Percentiles rank a stretch among this genome's conserved stretches.
Conservation (phyloP, 2,329 filamentous ascomycete species). For the Cordyceps cicadae region DNA sequence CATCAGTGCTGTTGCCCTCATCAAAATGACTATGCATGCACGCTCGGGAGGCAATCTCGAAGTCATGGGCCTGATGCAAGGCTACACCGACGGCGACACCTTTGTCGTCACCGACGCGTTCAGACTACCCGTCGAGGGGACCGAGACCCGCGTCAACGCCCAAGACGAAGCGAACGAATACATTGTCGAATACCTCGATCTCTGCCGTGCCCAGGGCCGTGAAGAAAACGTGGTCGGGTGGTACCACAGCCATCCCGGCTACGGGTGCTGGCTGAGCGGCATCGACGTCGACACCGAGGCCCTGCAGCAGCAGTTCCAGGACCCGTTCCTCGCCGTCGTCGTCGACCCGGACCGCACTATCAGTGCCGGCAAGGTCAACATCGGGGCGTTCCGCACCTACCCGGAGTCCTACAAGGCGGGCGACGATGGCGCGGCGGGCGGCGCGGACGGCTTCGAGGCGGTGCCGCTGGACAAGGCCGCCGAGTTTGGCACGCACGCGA, state of each 20-base stretch:
- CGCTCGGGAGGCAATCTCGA: constrained; percentile 88
- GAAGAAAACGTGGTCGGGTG: constrained; percentile 92
- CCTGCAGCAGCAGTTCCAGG: constrained; percentile 75
- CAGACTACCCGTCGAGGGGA: constrained; percentile 88
- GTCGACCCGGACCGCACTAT: constrained; percentile 95
- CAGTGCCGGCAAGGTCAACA: constrained; percentile 89
- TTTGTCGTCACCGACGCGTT: constrained; percentile 94
- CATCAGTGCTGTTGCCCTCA: constrained; percentile 84
- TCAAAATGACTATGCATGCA: constrained; percentile 99
- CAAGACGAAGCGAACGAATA: constrained; percentile 96
- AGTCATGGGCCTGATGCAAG: constrained; percentile 97
- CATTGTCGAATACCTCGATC: constrained; percentile 75
- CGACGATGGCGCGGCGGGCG: constrained; percentile 27
- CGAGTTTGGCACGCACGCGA: constrained; percentile 89
- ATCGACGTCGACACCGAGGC: constrained; percentile 89
- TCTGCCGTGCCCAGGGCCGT: constrained; percentile 66
- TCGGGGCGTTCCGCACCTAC: constrained; percentile 91
- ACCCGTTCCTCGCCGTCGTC: constrained; percentile 91
- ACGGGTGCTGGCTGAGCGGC: constrained; percentile 94
- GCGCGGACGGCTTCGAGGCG: constrained; percentile 55
- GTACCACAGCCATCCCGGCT: constrained; percentile 97
- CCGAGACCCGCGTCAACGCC: constrained; percentile 96
- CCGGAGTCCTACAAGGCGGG: constrained; percentile 58
- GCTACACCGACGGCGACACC: constrained; percentile 75
- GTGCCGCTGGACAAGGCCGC: constrained; percentile 91